A percentile compares a stretch with the other conserved stretches of the same genome.
Conservation (phyloP, 2,329 filamentous ascomycete genomes). For the Trichoderma endophyticum region DNA sequence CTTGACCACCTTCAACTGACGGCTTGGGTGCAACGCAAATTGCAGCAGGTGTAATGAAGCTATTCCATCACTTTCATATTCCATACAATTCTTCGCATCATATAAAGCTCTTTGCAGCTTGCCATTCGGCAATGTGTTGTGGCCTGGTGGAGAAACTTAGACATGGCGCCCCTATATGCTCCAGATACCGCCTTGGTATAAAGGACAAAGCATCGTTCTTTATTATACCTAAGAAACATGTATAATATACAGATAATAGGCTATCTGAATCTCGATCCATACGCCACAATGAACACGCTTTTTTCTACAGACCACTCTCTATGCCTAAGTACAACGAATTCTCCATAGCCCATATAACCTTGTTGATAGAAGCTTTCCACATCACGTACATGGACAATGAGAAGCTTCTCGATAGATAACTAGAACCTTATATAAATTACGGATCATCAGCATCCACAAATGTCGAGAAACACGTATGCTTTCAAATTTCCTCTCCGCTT, state of each 20-base stretch:
- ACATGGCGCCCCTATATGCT: background rate
- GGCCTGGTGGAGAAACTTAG: background rate
- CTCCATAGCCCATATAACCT: background rate
- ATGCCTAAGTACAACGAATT: background rate
- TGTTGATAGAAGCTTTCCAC: background rate
- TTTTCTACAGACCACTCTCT: background rate
- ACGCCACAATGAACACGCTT: background rate
- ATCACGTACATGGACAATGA: background rate
- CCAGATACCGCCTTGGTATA: background rate
- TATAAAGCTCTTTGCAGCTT: background rate
- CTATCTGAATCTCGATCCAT: background rate
- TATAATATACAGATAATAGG: background rate
- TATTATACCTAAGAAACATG: background rate
- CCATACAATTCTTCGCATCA: background rate
- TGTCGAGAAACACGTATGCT: background rate
- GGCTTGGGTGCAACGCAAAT: background rate
- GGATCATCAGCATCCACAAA: background rate
- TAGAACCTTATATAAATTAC: background rate
- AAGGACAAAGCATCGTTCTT: background rate
- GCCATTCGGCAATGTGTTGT: background rate
- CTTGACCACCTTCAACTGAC: rapidly evolving
- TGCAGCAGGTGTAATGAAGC: background rate
- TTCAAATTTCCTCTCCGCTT: background rate
- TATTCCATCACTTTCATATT: background rate
- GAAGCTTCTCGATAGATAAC: background rate